These are phyloP conservation scores for Forsythia viridissima DNA, from an alignment of 257 asterid species.

Conservation along the genomic window DNA sequence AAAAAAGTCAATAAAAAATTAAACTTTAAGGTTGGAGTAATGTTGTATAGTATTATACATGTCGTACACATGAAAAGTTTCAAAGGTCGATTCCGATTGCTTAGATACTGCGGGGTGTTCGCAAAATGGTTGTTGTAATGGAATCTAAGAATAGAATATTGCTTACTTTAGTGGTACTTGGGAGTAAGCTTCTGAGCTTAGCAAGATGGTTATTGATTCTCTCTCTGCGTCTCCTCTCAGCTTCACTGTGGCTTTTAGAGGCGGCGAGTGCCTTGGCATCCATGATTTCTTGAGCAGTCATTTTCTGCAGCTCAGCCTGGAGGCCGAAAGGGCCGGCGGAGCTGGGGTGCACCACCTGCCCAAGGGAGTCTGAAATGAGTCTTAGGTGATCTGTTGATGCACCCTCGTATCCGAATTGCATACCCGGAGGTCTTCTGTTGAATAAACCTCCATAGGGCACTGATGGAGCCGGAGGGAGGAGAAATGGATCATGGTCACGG, in stretches of 20 bases:
- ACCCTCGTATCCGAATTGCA: conserved; percentile 53
- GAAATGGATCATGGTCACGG: conserved; percentile 61
- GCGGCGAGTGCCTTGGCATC: conserved; percentile 96
- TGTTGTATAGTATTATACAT: no score
- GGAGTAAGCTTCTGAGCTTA: conserved; percentile 84
- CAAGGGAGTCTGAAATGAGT: conserved; percentile 44
- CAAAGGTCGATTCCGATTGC: not conserved
- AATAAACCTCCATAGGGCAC: conserved; percentile 47
- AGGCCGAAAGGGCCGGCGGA: conserved; percentile 64
- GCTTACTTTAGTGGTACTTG: conserved; percentile 89
- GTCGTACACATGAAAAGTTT: no score
- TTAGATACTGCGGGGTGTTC: not conserved
- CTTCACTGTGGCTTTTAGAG: conserved; percentile 92
- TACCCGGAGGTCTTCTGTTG: conserved; percentile 33
- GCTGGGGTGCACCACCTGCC: conserved; percentile 51
- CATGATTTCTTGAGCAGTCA: conserved; percentile 93
- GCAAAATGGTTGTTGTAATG: not conserved
- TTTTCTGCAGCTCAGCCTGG: conserved; percentile 87
- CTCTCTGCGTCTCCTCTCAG: conserved; percentile 89
- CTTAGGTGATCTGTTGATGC: conserved; percentile 39
- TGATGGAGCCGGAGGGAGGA: conserved; percentile 55
- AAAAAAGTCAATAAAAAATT: not conserved
- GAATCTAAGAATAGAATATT: not conserved
- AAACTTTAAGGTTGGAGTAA: conserved; percentile 5
- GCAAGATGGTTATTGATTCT: conserved; percentile 90